Evolutionary conservation across 2,329 filamentous ascomycete species (phyloP).

Genomic region (Fusarium pseudograminearum): DNA sequence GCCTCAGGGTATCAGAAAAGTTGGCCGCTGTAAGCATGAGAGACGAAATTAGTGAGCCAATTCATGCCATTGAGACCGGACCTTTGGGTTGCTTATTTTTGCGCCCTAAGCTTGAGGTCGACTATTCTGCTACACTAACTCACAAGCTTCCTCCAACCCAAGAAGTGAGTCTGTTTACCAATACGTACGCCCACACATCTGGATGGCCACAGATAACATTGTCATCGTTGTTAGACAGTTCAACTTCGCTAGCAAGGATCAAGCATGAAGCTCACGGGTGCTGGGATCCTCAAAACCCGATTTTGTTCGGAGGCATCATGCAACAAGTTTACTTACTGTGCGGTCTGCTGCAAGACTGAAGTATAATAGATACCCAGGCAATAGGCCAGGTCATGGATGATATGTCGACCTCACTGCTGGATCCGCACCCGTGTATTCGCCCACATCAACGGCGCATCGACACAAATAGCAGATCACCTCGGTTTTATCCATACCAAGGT

Average conservation of each 20-base stretch:
- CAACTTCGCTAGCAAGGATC: conserved; percentile 18
- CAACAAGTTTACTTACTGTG: not conserved
- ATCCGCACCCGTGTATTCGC: conserved; percentile 11
- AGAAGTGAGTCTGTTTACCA: conserved; percentile 22
- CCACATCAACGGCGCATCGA: conserved; percentile 17
- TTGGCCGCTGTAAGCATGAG: not conserved
- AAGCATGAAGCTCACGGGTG: conserved; percentile 21
- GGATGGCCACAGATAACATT: conserved; percentile 9
- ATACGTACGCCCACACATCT: not conserved
- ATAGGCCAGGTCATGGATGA: conserved; percentile 31
- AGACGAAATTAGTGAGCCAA: not conserved
- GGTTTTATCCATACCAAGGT: conserved; percentile 27
- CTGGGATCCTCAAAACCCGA: conserved; percentile 24
- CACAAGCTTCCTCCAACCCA: conserved; percentile 28
- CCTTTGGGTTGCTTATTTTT: not conserved
- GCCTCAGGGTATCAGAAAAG: not conserved
- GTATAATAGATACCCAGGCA: conserved; percentile 34
- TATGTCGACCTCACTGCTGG: conserved; percentile 22
- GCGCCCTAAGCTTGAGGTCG: not conserved
- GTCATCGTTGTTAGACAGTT: conserved; percentile 17
- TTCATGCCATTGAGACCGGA: not conserved
- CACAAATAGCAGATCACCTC: conserved; percentile 34
- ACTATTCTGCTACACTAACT: not conserved
- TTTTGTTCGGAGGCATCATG: conserved; percentile 10
- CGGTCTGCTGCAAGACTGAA: conserved; percentile 10